These are phyloP conservation scores for Stachybotrys chlorohalonatus DNA, from an alignment of 2,329 filamentous ascomycete species.

Conservation along the genomic window DNA sequence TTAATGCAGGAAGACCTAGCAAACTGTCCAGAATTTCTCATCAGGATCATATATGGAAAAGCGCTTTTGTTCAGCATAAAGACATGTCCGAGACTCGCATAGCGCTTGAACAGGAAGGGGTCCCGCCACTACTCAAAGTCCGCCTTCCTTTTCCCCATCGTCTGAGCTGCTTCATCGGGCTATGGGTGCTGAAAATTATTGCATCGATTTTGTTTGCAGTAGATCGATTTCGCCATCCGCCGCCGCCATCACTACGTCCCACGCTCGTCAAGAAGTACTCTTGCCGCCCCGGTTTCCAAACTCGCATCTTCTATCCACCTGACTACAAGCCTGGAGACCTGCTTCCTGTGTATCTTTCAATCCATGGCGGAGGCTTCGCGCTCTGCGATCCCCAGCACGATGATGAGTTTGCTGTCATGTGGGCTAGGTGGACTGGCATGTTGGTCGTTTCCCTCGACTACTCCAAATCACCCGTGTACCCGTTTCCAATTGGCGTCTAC, in stretches of 20 bases:
- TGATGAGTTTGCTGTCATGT: constrained; percentile 35
- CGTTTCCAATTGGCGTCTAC: constrained; percentile 33
- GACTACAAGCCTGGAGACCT: constrained; percentile 19
- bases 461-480: constrained; percentile 31
- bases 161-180: background rate
- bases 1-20: too few relatives aligned
- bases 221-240: background rate
- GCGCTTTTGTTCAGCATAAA: too few relatives aligned
- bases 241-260: background rate
- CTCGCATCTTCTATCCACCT: constrained; percentile 29
- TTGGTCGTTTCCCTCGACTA: constrained; percentile 41
- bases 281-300: background rate
- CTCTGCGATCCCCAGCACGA: constrained; percentile 32
- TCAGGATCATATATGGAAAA: too few relatives aligned
- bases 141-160: background rate
- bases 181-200: background rate
- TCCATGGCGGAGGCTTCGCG: constrained; percentile 44
- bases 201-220: background rate
- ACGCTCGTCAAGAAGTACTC: constrained; percentile 1
- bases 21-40: too few relatives aligned
- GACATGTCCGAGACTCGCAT: background rate
- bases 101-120: background rate
- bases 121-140: background rate
- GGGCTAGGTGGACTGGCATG: constrained; percentile 27
- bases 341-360: constrained; percentile 35